phyloP scores from a whole-genome alignment of 2,329 filamentous ascomycete genomes.

The Fusarium mexicanum region DNA sequence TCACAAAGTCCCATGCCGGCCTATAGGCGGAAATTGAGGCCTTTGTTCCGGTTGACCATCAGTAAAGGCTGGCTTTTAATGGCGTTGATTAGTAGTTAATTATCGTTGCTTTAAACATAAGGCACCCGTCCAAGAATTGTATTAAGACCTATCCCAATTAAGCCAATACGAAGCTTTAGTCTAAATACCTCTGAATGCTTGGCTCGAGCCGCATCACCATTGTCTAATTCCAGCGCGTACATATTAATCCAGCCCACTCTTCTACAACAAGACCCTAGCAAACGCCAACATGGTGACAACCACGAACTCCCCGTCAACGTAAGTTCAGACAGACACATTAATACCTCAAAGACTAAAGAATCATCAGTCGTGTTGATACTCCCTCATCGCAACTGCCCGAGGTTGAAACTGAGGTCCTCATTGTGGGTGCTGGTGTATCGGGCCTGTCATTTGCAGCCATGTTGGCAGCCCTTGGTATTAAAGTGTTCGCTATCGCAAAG shows the following conservation, averaged over 20 bases:
- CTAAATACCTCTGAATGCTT: not conserved
- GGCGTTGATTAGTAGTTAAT: not conserved
- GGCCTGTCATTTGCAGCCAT: constrained; percentile 13
- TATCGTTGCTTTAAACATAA: too few relatives aligned
- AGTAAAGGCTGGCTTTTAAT: not conserved
- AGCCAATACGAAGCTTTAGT: not conserved
- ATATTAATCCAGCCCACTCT: not conserved
- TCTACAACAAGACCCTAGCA: not conserved
- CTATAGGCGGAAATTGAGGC: not conserved
- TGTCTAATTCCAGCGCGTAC: not conserved
- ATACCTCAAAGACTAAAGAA: not conserved
- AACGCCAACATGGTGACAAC: not conserved
- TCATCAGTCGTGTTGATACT: not conserved
- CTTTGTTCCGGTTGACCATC: not conserved
- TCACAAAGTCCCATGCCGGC: not conserved
- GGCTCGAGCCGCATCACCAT: not conserved
- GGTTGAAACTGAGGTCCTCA: constrained; percentile 17
- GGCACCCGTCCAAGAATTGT: not conserved
- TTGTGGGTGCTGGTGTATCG: constrained; percentile 15
- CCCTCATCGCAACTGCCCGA: not conserved
- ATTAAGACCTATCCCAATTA: not conserved
- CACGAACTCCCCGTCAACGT: not conserved
- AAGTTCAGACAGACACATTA: not conserved
- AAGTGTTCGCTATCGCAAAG: constrained; percentile 16
- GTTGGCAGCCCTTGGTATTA: not conserved